Evolutionary conservation across 2,329 filamentous ascomycete genomes (phyloP).

Genomic region (Fusarium sp.): DNA sequence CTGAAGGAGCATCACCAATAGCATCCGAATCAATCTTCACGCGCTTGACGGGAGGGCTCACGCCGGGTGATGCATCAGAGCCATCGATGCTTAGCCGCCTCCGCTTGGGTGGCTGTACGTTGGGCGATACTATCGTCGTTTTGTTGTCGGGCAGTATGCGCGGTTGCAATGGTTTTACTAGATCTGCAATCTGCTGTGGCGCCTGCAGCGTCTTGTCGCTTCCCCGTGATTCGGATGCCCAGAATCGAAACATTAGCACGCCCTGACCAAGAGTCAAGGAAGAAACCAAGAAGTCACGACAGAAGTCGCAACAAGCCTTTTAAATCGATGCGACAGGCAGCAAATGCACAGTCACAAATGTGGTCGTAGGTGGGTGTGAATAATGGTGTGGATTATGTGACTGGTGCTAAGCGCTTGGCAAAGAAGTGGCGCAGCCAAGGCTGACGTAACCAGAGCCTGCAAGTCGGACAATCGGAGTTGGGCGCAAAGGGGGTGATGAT

Average conservation of each 20-base stretch:
- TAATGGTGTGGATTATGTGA: constrained; percentile 21
- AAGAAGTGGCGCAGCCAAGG: constrained; percentile 38
- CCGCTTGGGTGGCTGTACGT: constrained; percentile 54
- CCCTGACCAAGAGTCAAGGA: constrained; percentile 45
- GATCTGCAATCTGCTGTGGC: constrained; percentile 54
- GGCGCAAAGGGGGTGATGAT: constrained; percentile 49
- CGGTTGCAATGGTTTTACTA: constrained; percentile 47
- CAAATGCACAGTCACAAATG: constrained; percentile 13
- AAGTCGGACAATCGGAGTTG: constrained; percentile 46
- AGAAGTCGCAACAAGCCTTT: constrained; percentile 27
- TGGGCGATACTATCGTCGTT: constrained; percentile 42
- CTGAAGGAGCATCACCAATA: constrained; percentile 38
- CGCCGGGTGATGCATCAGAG: constrained; percentile 42
- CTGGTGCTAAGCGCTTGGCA: constrained; percentile 21
- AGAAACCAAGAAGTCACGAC: constrained; percentile 31
- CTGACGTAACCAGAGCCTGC: constrained; percentile 51
- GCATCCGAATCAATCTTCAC: constrained; percentile 50
- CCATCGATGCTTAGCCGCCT: constrained; percentile 52
- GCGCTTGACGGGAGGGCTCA: constrained; percentile 56
- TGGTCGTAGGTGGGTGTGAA: constrained; percentile 17
- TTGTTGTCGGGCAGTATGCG: constrained; percentile 45
- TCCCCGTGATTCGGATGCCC: constrained; percentile 68
- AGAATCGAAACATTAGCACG: constrained; percentile 71
- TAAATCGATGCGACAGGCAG: constrained; percentile 37
- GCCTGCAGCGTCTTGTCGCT: constrained; percentile 62